Evolutionary conservation across 768 basidiomycete genomes (phyloP).

Genomic region (Amylocystis lapponica): DNA sequence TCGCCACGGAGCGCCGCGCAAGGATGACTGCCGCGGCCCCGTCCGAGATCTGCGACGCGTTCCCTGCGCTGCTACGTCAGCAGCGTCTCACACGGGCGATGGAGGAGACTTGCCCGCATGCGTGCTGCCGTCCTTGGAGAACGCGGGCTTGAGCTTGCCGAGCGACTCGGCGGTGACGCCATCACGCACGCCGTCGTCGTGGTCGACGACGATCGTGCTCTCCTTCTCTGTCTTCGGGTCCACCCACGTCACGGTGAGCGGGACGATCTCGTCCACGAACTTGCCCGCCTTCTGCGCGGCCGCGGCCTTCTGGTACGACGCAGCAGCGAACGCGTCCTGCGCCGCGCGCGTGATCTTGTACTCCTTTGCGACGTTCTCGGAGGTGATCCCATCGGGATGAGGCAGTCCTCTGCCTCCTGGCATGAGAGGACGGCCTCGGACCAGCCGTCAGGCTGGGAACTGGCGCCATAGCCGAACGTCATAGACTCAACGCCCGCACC

Average conservation of each 20-base stretch:
- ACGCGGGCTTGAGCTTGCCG: constrained; percentile 81
- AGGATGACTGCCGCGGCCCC: constrained; percentile 90
- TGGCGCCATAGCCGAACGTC: constrained; percentile 69
- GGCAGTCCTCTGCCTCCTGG: constrained; percentile 73
- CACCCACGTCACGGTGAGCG: constrained; percentile 61
- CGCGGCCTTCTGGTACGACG: constrained; percentile 81
- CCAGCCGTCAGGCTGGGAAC: constrained; percentile 48
- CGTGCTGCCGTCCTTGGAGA: constrained; percentile 67
- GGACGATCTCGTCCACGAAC: constrained; percentile 81
- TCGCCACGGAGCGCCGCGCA: constrained; percentile 72
- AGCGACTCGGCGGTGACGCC: constrained; percentile 78
- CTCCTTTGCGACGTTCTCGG: constrained; percentile 85
- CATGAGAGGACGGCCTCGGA: constrained; percentile 61
- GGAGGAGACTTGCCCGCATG: constrained; percentile 49
- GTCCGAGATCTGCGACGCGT: constrained; percentile 87
- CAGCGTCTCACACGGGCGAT: background rate
- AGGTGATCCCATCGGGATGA: constrained; percentile 92
- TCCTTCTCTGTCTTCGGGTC: constrained; percentile 74
- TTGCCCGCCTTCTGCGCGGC: constrained; percentile 74
- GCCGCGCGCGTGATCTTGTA: constrained; percentile 64
- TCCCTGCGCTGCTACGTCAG: constrained; percentile 36
- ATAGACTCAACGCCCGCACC: constrained; percentile 89
- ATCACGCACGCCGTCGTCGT: constrained; percentile 82
- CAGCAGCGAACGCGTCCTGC: constrained; percentile 85
- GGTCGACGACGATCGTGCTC: constrained; percentile 62